A percentile compares a stretch with the other conserved stretches of the same genome.
These are phyloP conservation scores for Urostyla sp. DNA, from an alignment of 73 alveolate species.

Conservation along the genomic window DNA sequence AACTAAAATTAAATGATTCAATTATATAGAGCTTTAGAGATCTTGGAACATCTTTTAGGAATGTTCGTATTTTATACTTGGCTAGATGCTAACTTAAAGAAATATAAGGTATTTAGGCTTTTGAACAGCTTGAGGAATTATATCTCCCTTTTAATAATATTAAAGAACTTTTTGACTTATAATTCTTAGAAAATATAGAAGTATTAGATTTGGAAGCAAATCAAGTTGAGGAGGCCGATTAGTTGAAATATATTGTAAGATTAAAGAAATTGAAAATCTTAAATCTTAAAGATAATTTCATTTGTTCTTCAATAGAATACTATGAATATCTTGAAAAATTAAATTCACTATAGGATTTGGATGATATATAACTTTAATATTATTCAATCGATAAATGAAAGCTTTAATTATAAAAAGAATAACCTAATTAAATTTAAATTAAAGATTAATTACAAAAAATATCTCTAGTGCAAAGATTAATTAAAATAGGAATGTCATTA, in stretches of 20 bases:
- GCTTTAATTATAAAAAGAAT: not conserved
- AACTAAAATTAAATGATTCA: constrained; percentile 44
- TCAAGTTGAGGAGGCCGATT: not conserved
- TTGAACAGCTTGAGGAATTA: constrained; percentile 25
- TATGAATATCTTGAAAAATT: not conserved
- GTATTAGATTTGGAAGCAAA: constrained; percentile 50
- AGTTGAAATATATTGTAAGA: not conserved
- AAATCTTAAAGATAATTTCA: not conserved
- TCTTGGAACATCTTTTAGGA: constrained; percentile 44
- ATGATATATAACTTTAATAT: too few relatives aligned
- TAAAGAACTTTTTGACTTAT: constrained; percentile 45
- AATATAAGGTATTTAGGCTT: constrained; percentile 41
- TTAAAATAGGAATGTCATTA: not conserved
- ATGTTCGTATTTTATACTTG: constrained; percentile 4
- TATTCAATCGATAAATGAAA: too few relatives aligned
- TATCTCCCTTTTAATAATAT: constrained; percentile 34
- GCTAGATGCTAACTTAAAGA: constrained; percentile 22
- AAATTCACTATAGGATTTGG: not conserved
- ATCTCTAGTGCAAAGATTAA: not conserved
- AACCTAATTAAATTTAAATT: too few relatives aligned
- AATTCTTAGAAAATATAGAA: constrained; percentile 22
- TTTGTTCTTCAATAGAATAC: constrained; percentile 7
- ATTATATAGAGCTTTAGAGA: constrained; percentile 23
- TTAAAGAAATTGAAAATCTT: not conserved
- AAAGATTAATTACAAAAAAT: not conserved